Conservation (phyloP, 805 yeast species). For the Kodamaea kaohsiungensis region DNA sequence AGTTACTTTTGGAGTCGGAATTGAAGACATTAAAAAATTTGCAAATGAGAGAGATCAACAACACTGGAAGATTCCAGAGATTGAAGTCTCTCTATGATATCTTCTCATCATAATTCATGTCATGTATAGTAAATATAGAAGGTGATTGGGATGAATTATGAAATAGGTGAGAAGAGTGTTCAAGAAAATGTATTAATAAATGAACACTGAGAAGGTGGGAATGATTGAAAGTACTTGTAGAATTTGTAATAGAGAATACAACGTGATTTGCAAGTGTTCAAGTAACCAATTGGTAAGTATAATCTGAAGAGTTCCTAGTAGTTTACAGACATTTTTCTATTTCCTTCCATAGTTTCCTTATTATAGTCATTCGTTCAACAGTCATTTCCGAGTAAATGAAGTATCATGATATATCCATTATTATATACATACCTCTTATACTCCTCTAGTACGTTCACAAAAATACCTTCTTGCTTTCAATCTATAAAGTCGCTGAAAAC, state of each 20-base stretch:
- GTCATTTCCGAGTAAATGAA: no score
- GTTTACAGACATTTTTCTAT: no score
- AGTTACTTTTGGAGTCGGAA: constrained; percentile 73
- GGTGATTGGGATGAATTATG: neutral
- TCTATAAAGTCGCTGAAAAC: constrained; percentile 28
- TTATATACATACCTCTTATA: neutral
- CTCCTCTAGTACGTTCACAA: neutral
- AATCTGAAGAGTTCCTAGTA: no score
- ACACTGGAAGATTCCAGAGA: constrained; percentile 56
- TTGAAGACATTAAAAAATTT: constrained; percentile 65
- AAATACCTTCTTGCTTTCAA: neutral
- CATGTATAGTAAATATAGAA: neutral
- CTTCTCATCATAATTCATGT: constrained; percentile 17
- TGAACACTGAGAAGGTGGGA: no score
- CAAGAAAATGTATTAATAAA: no score
- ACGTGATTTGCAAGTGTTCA: no score
- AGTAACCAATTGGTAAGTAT: no score
- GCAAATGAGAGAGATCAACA: constrained; percentile 55
- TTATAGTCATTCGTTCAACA: no score
- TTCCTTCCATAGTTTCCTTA: no score
- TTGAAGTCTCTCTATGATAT: constrained; percentile 58
- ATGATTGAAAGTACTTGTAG: no score
- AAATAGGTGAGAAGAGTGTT: neutral
- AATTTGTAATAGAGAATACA: no score
- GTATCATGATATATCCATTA: neutral